Base-by-base conservation (phyloP, 306 rosid genomes). In the Sicyos edulis region DNA sequence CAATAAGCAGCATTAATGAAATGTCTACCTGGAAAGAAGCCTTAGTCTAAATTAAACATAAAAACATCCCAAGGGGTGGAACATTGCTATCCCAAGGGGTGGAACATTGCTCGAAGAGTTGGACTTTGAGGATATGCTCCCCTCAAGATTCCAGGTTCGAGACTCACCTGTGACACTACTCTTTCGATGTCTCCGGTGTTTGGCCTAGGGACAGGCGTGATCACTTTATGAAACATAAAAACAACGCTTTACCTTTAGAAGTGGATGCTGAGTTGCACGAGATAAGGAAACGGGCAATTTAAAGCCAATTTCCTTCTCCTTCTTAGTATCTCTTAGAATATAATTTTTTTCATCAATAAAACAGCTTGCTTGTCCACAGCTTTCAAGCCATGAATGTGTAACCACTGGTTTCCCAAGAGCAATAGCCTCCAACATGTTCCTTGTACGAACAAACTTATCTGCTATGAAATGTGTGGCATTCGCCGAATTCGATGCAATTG, bases 401-500 rank as follows among this genome's bases (percentile, higher is more conserved):
- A 95, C 97, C 75, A 95, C 99, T 54, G 88, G 95, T 81, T 95
- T 91, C 32, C 96, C 95, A 62, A 72, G 80, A 71, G 99, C 96
- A 73, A 95, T 95, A 56, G 99, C 97, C 84, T 87, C 95, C 76
- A 95, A 78, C 95, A 95, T 87, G 83, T 91, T 95, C 73, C 92
- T 88, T 40, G 97, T 91, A 12, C 96, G 95, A 79, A 89, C 86
- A 81, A 93, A 93, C 55, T 87, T 81, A 81, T 91, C 92, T n/a
- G 99, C 92, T 63, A 93, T 72, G 81, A 95, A 95, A 73, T 95
- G 99, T 40, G 99, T 91, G 21, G 99, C 97, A 78, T 95, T 92
- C 21, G 76, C 78, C 57, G 89, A 82, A 55, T 89, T 91, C 71
- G 87, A 86, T 54, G 80, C 96, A 8, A 89, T 78, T 60, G 92